Conservation (phyloP, 2,329 filamentous ascomycete species). For the Exophiala xenobiotica region DNA sequence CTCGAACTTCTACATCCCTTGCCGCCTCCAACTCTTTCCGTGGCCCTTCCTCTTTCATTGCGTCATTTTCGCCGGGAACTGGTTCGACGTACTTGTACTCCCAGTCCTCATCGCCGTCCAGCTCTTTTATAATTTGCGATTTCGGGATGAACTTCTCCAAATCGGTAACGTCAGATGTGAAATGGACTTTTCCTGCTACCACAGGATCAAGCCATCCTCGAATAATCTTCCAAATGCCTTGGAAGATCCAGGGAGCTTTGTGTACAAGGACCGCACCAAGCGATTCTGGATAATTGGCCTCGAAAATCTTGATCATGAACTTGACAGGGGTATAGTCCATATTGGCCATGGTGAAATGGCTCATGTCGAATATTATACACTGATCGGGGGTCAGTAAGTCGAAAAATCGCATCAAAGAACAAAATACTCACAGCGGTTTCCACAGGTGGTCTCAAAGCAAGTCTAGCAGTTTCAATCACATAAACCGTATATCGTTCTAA, state of each 20-base stretch:
- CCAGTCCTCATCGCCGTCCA: constrained; percentile 85
- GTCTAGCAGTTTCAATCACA: constrained; percentile 87
- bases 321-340: constrained; percentile 98
- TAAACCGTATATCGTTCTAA: constrained; percentile 90
- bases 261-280: constrained; percentile 88
- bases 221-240: constrained; percentile 97
- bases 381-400: constrained; percentile 38
- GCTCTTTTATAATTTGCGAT: constrained; percentile 72
- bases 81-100: constrained; percentile 81
- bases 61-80: constrained; percentile 69
- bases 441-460: constrained; percentile 74
- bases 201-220: constrained; percentile 88
- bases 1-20: constrained; percentile 64
- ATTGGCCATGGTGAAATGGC: constrained; percentile 86
- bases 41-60: constrained; percentile 67
- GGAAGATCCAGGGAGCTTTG: constrained; percentile 96
- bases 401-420: not conserved
- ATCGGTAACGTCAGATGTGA: constrained; percentile 62
- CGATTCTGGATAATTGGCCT: constrained; percentile 95
- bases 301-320: constrained; percentile 99
- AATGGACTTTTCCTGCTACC: constrained; percentile 33
- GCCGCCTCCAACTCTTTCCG: constrained; percentile 63
- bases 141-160: constrained; percentile 72
- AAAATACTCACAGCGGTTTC: constrained; percentile 78
- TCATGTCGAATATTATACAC: constrained; percentile 97